phyloP scores from a whole-genome alignment of 345 rosid species.

The Combretum micranthum region DNA sequence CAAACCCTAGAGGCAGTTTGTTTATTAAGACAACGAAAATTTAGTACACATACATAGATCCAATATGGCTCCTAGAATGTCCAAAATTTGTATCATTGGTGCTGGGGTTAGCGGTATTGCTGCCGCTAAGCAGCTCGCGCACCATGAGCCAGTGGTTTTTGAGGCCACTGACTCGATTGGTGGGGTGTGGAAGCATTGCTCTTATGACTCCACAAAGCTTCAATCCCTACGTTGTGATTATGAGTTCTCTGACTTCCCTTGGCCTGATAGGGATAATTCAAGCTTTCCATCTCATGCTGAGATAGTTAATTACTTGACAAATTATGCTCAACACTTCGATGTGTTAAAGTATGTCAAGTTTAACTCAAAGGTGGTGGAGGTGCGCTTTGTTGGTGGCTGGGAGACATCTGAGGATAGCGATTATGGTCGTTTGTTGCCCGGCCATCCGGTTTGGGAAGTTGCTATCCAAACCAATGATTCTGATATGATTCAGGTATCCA shows the following conservation, averaged over 20 bases:
- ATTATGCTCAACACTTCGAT: conserved; percentile 68
- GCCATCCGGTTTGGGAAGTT: conserved; percentile 74
- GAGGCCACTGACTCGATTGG: conserved; percentile 78
- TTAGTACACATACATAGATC: too few relatives aligned
- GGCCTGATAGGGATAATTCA: conserved; percentile 68
- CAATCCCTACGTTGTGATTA: conserved; percentile 64
- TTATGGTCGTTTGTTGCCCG: conserved; percentile 41
- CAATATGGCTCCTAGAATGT: conserved; percentile 10
- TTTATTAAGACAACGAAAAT: too few relatives aligned
- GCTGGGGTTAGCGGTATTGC: conserved; percentile 91
- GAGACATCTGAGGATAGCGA: conserved; percentile 12
- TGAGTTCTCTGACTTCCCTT: conserved; percentile 83
- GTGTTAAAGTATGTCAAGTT: conserved; percentile 50
- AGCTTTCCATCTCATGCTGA: conserved; percentile 59
- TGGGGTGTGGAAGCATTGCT: conserved; percentile 87
- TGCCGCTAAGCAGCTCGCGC: conserved; percentile 65
- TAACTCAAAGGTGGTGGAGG: conserved; percentile 63
- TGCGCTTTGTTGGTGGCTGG: conserved; percentile 44
- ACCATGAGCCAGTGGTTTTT: conserved; percentile 53
- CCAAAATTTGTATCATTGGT: conserved; percentile 72
- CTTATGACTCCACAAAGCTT: conserved; percentile 68
- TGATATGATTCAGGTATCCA: conserved; percentile 50
- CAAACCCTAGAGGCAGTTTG: too few relatives aligned
- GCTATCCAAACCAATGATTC: conserved; percentile 50
- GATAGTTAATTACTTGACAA: conserved; percentile 62